A percentile compares a stretch with the other conserved stretches of the same genome.
phyloP scores from a whole-genome alignment of 129 eudicot genomes.

The Flaveria bidentis region DNA sequence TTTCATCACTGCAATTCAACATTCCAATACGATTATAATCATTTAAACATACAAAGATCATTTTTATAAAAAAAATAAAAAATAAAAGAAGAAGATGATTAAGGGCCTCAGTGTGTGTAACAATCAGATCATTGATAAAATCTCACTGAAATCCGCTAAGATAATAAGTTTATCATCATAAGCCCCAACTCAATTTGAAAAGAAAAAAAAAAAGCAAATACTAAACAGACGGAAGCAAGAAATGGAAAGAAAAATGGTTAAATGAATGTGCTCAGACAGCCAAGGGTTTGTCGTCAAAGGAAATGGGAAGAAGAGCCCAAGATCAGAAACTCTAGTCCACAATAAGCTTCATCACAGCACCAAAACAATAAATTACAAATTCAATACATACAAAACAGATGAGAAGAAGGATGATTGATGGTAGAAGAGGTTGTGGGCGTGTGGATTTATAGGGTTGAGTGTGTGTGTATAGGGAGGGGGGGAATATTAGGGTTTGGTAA shows the following conservation, averaged over 20 bases:
- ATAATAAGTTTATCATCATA: slow-evolving; percentile 56
- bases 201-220: background rate
- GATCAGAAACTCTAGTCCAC: slow-evolving; percentile 36
- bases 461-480: too few relatives aligned
- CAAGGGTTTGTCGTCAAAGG: slow-evolving; percentile 31
- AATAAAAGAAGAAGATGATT: background rate
- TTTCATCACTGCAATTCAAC: slow-evolving; percentile 31
- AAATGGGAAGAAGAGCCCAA: slow-evolving; percentile 32
- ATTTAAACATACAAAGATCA: background rate
- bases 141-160: slow-evolving; percentile 87
- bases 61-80: too few relatives aligned
- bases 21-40: background rate
- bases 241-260: too few relatives aligned
- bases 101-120: slow-evolving; percentile 82
- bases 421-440: too few relatives aligned
- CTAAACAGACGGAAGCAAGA: background rate
- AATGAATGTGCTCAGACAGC: background rate
- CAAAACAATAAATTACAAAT: background rate
- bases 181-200: slow-evolving; percentile 27
- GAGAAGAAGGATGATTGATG: too few relatives aligned
- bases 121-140: slow-evolving; percentile 71
- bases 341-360: slow-evolving; percentile 24
- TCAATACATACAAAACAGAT: background rate
- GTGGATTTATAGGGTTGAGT: too few relatives aligned
- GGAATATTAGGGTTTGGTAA: too few relatives aligned